Evolutionary conservation across 2,329 filamentous ascomycete species (phyloP).

Genomic region (Ceratocystis alfenasii): DNA sequence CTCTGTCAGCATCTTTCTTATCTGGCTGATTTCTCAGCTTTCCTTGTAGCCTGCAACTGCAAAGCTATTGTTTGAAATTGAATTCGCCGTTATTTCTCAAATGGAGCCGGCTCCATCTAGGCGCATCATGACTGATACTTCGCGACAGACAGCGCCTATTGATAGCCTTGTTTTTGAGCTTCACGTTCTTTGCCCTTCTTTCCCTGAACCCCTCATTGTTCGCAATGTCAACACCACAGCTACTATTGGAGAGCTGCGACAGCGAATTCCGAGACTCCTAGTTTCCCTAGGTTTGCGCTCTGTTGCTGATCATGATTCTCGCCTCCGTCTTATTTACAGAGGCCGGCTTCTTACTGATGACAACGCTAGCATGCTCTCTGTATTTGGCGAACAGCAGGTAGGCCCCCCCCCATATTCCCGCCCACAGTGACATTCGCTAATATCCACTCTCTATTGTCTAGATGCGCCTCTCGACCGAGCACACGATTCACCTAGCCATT

Average conservation of each 20-base stretch:
- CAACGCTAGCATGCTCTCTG: constrained; percentile 42
- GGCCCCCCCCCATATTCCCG: constrained; percentile 22
- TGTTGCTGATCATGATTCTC: constrained; percentile 31
- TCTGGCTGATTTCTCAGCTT: neutral
- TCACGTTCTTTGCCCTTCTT: constrained; percentile 47
- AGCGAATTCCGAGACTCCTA: constrained; percentile 43
- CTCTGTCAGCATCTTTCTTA: neutral
- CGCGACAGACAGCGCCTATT: constrained; percentile 24
- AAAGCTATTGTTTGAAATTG: neutral
- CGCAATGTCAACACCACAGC: constrained; percentile 38
- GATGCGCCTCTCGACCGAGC: constrained; percentile 17
- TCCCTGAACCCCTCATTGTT: constrained; percentile 40
- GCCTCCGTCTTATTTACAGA: constrained; percentile 49
- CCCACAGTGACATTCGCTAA: constrained; percentile 22
- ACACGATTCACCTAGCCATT: constrained; percentile 21
- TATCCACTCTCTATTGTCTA: constrained; percentile 16
- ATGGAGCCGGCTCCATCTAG: constrained; percentile 18
- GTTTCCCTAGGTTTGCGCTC: constrained; percentile 34
- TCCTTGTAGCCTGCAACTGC: constrained; percentile 10
- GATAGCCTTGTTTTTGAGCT: constrained; percentile 40
- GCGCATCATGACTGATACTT: constrained; percentile 27
- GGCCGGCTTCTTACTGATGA: constrained; percentile 46
- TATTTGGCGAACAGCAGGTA: constrained; percentile 46
- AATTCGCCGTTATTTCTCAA: neutral
- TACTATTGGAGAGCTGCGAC: constrained; percentile 47